Conservation (phyloP, 805 yeast species). For the Phaffomyces thermotolerans region DNA sequence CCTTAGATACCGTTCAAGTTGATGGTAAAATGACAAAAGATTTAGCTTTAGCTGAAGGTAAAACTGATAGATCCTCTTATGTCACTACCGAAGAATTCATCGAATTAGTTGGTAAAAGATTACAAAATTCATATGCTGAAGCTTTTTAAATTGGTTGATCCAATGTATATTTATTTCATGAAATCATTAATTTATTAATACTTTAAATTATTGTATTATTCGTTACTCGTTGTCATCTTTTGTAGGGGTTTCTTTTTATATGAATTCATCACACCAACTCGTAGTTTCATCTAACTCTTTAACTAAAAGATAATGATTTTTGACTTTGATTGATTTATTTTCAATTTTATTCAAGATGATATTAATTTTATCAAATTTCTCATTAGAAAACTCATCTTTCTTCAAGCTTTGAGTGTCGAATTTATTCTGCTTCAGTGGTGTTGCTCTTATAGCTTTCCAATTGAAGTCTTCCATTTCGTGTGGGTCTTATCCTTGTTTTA, state of each 20-base stretch:
- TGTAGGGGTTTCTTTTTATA: neutral
- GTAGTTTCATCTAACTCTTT: constrained; percentile 12
- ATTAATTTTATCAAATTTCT: constrained; percentile 12
- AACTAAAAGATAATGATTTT: constrained; percentile 6
- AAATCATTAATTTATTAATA: neutral
- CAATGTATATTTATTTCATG: neutral
- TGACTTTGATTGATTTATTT: constrained; percentile 12
- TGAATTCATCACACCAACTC: constrained; percentile 18
- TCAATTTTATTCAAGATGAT: constrained; percentile 18
- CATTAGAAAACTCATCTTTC: constrained; percentile 13
- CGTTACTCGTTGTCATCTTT: neutral
- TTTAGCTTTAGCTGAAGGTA: constrained; percentile 83
- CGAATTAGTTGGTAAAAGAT: constrained; percentile 68
- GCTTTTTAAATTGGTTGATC: constrained; percentile 6
- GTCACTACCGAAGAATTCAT: constrained; percentile 92
- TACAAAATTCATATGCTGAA: constrained; percentile 27
- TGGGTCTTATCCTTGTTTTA: too few relatives aligned
- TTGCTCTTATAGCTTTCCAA: constrained; percentile 17
- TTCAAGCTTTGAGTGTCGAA: constrained; percentile 12
- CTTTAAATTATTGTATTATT: neutral
- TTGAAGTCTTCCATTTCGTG: constrained; percentile 2
- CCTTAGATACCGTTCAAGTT: constrained; percentile 72
- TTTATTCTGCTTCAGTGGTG: constrained; percentile 12
- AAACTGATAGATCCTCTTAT: constrained; percentile 71
- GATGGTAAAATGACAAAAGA: constrained; percentile 96